Evolutionary conservation across 345 rosid genomes (phyloP), one percentile per base, ranked within the genome.

Genomic region (Cardamine chenopodiifolia): DNA sequence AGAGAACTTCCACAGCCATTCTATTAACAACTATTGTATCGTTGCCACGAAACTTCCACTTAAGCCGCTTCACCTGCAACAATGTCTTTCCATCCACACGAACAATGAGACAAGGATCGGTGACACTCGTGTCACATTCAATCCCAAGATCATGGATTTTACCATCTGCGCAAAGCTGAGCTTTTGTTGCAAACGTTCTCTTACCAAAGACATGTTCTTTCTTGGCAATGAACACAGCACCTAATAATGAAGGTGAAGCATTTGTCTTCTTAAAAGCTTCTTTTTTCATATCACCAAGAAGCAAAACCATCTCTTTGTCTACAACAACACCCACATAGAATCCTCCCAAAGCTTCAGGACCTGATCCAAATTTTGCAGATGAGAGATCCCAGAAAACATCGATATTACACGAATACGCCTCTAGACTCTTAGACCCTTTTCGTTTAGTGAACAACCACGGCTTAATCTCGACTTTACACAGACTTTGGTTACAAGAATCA

Each of bases 41-140:
- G 61, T 94, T 94, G 3, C 98, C 98, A 8, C 97, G 83, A 80
- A 94, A 94, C 83, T 94, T 94, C 98, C 98, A 94, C 77, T 81
- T 86, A 50, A 94, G 85, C 74, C 92, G 77, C 83, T 88, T 90
- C 64, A 91, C 86, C 81, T 89, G 91, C 89, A 94, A 77, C 72
- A 86, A 88, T 0, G 77, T 79, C 89, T 87, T 87, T 20, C 88
- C 81, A 62, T 91, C 96, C 54, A 94, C 83, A 45, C 96, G 89
- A 82, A 94, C 83, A 74, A 85, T 78, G 39, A 94, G 93, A 71
- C 90, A 83, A 45, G 91, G 97, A 32, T 93, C 97, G 52, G 76
- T 80, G 18, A 82, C 64, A 73, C 80, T 85, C 1, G 90, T 85
- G 73, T 91, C 97, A 68, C 97, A 94, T 72, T 94, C 98, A 60